Evolutionary conservation across 306 rosid species (phyloP).

Genomic region (Sindora glabra): DNA sequence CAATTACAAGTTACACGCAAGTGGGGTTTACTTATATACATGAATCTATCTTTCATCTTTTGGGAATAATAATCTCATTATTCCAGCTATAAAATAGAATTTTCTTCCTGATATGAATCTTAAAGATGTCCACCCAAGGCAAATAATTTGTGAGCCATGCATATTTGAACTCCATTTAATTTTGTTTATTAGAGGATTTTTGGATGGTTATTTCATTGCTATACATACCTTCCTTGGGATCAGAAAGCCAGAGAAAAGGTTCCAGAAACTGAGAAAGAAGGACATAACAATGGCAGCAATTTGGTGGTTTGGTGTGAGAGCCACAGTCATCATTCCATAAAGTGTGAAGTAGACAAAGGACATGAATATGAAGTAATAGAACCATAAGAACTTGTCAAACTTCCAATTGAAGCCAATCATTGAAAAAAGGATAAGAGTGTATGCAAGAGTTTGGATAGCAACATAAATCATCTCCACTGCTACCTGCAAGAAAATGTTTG

Average conservation of each 20-base stretch:
- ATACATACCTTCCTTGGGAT: constrained; percentile 37
- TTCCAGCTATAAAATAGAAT: too few relatives aligned
- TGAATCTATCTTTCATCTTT: too few relatives aligned
- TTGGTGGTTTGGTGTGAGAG: constrained; percentile 51
- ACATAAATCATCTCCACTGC: constrained; percentile 44
- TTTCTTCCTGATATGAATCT: too few relatives aligned
- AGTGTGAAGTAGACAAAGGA: constrained; percentile 49
- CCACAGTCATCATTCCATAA: constrained; percentile 56
- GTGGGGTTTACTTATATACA: too few relatives aligned
- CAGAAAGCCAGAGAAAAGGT: constrained; percentile 50
- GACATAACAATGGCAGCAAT: constrained; percentile 47
- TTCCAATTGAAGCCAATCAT: constrained; percentile 50
- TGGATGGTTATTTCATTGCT: too few relatives aligned
- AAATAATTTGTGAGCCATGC: too few relatives aligned
- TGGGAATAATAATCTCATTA: too few relatives aligned
- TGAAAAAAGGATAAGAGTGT: constrained; percentile 41
- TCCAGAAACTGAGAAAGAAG: constrained; percentile 51
- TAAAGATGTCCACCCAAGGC: too few relatives aligned
- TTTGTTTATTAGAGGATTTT: too few relatives aligned
- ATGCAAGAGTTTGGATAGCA: constrained; percentile 34
- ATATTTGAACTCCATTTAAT: too few relatives aligned
- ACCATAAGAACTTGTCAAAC: constrained; percentile 45
- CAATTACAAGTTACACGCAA: too few relatives aligned
- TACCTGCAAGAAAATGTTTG: constrained; percentile 30
- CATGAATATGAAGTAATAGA: constrained; percentile 48